Conservation (phyloP, 495 filamentous ascomycete genomes). For the Ascobolus immersus region DNA sequence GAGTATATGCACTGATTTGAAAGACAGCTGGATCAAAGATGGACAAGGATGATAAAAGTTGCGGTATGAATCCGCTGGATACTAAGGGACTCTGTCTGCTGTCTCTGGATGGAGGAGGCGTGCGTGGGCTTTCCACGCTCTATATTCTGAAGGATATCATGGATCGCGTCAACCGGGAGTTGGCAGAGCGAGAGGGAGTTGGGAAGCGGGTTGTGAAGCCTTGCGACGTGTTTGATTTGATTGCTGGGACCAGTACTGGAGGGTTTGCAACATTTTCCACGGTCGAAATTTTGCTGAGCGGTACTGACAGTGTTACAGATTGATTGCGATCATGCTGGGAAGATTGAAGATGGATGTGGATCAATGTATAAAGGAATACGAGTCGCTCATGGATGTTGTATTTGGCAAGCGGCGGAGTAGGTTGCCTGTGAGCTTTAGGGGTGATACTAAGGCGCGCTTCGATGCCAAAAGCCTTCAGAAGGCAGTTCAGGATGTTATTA, state of each 20-base stretch:
- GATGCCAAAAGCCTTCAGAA: conserved; percentile 11
- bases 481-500: conserved; percentile 9
- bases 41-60: no score
- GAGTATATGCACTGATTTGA: no score
- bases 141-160: conserved; percentile 22
- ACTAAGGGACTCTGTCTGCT: no score
- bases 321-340: conserved; percentile 19
- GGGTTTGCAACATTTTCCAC: conserved; percentile 10
- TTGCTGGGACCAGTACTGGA: conserved; percentile 20
- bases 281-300: conserved; percentile 2
- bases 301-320: conserved; percentile 6
- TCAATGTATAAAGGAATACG: conserved; percentile 13
- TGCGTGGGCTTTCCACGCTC: conserved; percentile 22
- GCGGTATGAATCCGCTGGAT: no score
- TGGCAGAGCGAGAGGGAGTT: no score
- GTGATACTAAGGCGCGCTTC: no score
- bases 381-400: conserved; percentile 7
- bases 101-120: conserved; percentile 25
- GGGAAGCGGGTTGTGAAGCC: no score
- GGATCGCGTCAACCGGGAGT: conserved; percentile 16
- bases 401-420: conserved; percentile 10
- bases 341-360: conserved; percentile 14
- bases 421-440: no score
- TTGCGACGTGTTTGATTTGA: conserved; percentile 19
- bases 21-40: no score